Percentiles rank a stretch among this genome's conserved stretches.
Evolutionary conservation across 1,284 basidiomycete species (phyloP).

Genomic region (Schizophyllum commune): DNA sequence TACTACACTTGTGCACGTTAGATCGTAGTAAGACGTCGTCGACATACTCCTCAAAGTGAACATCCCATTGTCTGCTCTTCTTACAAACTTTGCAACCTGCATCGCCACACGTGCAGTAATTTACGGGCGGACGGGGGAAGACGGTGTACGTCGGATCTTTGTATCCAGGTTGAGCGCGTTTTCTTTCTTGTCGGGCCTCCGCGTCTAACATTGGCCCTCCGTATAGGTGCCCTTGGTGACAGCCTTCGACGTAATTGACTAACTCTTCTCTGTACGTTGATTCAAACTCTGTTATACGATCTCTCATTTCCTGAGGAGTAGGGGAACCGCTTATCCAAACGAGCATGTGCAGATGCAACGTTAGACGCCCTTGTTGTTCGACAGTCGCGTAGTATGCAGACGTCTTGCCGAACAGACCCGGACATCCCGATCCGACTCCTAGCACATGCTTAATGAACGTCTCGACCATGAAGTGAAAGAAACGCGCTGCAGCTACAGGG

Average conservation of each 20-base stretch:
- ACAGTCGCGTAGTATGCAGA: conserved; percentile 20
- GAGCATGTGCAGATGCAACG: conserved; percentile 4
- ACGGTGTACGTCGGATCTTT: too few species aligned
- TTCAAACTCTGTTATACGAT: too few species aligned
- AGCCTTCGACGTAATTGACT: conserved; percentile 1
- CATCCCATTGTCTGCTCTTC: too few species aligned
- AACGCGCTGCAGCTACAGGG: conserved; percentile 18
- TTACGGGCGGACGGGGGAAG: too few species aligned
- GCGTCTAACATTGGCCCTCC: too few species aligned
- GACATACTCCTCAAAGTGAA: too few species aligned
- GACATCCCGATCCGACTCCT: conserved; percentile 3
- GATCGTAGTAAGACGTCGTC: too few species aligned
- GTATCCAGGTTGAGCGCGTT: too few species aligned
- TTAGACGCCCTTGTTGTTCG: conserved; percentile 8
- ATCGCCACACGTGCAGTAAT: too few species aligned
- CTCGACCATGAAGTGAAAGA: conserved; percentile 17
- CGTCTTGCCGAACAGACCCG: conserved; percentile 19
- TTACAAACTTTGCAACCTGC: too few species aligned
- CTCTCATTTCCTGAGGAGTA: conserved; percentile 13
- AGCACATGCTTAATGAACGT: conserved; percentile 19
- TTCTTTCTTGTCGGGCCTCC: too few species aligned
- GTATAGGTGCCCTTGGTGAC: neutral
- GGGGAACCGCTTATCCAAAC: conserved; percentile 2
- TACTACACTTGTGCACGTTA: too few species aligned
- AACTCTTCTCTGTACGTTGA: neutral